phyloP scores from a whole-genome alignment of 2,329 filamentous ascomycete species.

The Trichoderma koningiopsis region DNA sequence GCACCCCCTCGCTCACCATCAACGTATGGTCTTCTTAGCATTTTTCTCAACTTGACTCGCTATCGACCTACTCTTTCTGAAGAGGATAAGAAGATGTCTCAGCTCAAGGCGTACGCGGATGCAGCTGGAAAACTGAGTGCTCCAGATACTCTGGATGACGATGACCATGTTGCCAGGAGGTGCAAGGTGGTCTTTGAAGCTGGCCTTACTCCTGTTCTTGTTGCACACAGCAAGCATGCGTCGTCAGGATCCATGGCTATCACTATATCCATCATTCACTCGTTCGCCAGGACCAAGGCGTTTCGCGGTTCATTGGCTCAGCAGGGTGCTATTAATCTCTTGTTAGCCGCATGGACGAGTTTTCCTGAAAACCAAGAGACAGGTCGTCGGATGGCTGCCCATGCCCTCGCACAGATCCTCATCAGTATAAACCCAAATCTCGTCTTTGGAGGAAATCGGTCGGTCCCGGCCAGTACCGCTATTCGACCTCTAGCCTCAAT shows the following conservation, averaged over 20 bases:
- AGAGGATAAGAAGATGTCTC: constrained; percentile 87
- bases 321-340: constrained; percentile 86
- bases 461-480: constrained; percentile 74
- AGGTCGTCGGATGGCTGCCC: constrained; percentile 65
- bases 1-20: constrained; percentile 67
- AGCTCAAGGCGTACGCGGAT: constrained; percentile 93
- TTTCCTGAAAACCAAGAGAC: constrained; percentile 55
- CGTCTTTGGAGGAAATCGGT: constrained; percentile 77
- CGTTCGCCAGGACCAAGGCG: constrained; percentile 72
- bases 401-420: constrained; percentile 80
- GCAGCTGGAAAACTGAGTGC: constrained; percentile 68
- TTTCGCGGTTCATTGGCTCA: constrained; percentile 81
- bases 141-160: constrained; percentile 71
- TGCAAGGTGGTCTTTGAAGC: constrained; percentile 80
- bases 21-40: constrained; percentile 83
- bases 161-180: constrained; percentile 72
- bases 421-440: constrained; percentile 84
- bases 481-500: constrained; percentile 79
- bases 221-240: constrained; percentile 72
- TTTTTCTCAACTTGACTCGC: constrained; percentile 80
- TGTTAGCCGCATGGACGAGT: constrained; percentile 70
- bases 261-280: constrained; percentile 74
- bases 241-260: constrained; percentile 72
- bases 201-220: constrained; percentile 74
- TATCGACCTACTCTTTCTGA: constrained; percentile 79